Evolutionary conservation across 192 early-diverging fungal species (phyloP).

Genomic region (Podila clonocystis): DNA sequence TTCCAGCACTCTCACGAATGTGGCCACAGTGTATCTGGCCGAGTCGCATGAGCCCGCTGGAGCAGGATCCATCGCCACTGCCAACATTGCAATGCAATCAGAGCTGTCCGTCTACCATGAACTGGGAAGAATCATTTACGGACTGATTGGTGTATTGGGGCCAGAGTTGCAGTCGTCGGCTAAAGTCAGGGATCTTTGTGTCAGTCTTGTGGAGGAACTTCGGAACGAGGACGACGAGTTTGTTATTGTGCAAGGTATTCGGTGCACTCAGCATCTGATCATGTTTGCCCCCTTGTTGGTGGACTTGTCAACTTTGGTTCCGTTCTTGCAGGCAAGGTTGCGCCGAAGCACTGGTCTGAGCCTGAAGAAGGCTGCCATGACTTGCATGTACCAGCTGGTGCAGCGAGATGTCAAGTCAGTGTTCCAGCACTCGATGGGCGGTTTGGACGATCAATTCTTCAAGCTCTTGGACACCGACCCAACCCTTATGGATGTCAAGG

Average conservation of each 20-base stretch:
- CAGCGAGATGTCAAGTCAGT: constrained; percentile 80
- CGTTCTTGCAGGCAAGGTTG: constrained; percentile 81
- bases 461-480: constrained; percentile 82
- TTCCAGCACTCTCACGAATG: constrained; percentile 84
- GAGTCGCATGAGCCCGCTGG: constrained; percentile 84
- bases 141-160: constrained; percentile 88
- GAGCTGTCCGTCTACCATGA: constrained; percentile 73
- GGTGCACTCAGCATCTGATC: constrained; percentile 89
- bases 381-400: constrained; percentile 87
- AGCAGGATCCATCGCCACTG: constrained; percentile 70
- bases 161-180: constrained; percentile 86
- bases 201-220: constrained; percentile 82
- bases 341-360: constrained; percentile 61
- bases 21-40: constrained; percentile 89
- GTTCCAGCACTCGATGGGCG: constrained; percentile 66
- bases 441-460: constrained; percentile 85
- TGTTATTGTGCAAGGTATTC: constrained; percentile 85
- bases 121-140: constrained; percentile 90
- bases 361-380: constrained; percentile 79
- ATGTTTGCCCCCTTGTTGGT: constrained; percentile 87
- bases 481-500: constrained; percentile 63
- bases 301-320: constrained; percentile 71
- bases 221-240: constrained; percentile 78
- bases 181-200: constrained; percentile 81
- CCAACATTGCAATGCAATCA: constrained; percentile 65